Percentiles rank a stretch among this genome's conserved stretches.
phyloP scores from a whole-genome alignment of 2,329 filamentous ascomycete species.

The Neopestalotiopsis sp. region DNA sequence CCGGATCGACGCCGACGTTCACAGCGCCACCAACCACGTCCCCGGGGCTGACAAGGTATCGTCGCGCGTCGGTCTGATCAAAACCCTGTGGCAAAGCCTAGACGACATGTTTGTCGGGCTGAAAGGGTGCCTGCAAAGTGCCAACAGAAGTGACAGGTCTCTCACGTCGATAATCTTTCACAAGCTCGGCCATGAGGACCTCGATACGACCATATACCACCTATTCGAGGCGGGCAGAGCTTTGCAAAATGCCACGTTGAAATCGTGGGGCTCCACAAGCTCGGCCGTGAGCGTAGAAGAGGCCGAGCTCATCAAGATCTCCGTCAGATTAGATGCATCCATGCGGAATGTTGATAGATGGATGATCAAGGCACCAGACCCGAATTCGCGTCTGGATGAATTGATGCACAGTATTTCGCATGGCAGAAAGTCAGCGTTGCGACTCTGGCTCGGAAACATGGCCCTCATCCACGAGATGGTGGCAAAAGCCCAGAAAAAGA shows the following conservation, averaged over 20 bases:
- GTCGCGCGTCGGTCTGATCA: not conserved
- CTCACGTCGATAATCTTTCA: too few relatives aligned
- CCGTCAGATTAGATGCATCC: not conserved
- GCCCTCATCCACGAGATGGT: not conserved
- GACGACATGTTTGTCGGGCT: not conserved
- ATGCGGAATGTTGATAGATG: constrained; percentile 9
- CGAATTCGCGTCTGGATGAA: not conserved
- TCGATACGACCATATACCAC: not conserved
- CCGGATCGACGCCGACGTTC: not conserved
- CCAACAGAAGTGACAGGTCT: too few relatives aligned
- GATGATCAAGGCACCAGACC: not conserved
- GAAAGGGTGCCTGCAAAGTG: not conserved
- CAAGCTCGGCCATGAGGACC: not conserved
- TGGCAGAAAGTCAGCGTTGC: not conserved
- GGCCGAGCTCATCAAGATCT: constrained; percentile 7
- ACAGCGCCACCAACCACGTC: not conserved
- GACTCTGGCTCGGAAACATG: constrained; percentile 7
- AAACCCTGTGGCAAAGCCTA: not conserved
- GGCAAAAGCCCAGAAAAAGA: not conserved
- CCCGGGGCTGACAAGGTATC: constrained; percentile 5
- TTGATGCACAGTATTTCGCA: not conserved
- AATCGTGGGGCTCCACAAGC: not conserved
- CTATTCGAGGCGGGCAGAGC: not conserved
- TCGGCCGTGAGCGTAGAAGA: not conserved
- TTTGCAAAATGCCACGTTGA: not conserved